phyloP scores from a whole-genome alignment of 108 stramenopile genomes.

The Pseudonitzschia multistriata region DNA sequence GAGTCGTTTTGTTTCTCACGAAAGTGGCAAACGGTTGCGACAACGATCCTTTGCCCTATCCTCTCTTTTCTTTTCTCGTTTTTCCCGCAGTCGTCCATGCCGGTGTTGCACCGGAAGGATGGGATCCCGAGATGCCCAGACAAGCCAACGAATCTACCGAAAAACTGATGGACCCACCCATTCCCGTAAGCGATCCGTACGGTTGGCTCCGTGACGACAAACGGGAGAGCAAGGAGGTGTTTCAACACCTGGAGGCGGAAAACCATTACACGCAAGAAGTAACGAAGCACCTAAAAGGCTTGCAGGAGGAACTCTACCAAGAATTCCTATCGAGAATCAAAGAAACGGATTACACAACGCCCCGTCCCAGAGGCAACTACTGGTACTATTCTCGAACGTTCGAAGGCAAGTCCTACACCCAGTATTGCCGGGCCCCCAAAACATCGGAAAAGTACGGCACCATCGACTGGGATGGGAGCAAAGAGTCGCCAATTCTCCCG shows the following conservation, averaged over 20 bases:
- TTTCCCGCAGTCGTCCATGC: conserved; percentile 30
- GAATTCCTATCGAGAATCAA: conserved; percentile 57
- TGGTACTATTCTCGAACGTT: conserved; percentile 81
- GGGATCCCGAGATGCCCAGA: conserved; percentile 37
- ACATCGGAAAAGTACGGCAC: conserved; percentile 16
- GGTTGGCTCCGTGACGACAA: conserved; percentile 85
- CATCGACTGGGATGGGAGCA: conserved; percentile 50
- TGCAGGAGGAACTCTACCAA: conserved; percentile 52
- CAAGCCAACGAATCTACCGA: conserved; percentile 49
- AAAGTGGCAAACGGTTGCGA: not conserved
- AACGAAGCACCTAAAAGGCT: conserved; percentile 50
- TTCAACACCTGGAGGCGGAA: conserved; percentile 69
- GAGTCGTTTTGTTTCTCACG: not conserved
- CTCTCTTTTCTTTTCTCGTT: not conserved
- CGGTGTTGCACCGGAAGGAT: conserved; percentile 33
- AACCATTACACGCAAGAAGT: conserved; percentile 58
- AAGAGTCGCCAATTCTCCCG: conserved; percentile 46
- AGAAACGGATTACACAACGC: conserved; percentile 73
- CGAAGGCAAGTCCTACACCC: conserved; percentile 73
- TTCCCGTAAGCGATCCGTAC: conserved; percentile 58
- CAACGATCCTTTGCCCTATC: not conserved
- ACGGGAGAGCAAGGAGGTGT: conserved; percentile 56
- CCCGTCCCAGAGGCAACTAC: conserved; percentile 44
- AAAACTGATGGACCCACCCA: conserved; percentile 63
- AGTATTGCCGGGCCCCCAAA: conserved; percentile 71